Evolutionary conservation across 2,329 filamentous ascomycete species (phyloP), one percentile per base, ranked within the genome.

Genomic region (Alternaria brassicae): DNA sequence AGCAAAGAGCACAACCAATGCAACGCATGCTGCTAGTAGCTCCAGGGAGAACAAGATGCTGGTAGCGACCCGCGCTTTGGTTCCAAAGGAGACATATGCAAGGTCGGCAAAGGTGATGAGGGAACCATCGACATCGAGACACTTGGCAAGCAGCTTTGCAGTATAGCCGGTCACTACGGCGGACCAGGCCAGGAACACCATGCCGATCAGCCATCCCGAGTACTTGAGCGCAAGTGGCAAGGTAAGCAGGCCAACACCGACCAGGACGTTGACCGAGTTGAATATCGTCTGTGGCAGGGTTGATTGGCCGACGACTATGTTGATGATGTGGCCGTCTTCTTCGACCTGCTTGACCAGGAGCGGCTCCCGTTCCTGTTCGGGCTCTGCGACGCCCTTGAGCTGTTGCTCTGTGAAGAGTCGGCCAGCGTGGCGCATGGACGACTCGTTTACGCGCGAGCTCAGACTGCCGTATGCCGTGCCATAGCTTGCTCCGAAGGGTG

Each of bases 31-130:
- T 7, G 91, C 93, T 30, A 97, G 79, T 25, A 98, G 84, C 77
- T 98, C 94, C 41, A 98, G 76, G 10, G 89, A 93, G 79, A 98
- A 98, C 15, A 98, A 83, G 1, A 96, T 82, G 62, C 92, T 96
- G 7, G 92, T 94, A 28, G 90, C 85, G 32, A 97, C 82, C 34
- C 94, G 89, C 34, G 93, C 94, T 58, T 86, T 89, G 15, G 88
- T 86, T 8, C 94, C 94, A 76, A 96, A 97, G 19, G 92, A 93
- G 67, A 96, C 89, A 72, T 90, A 97, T 2, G 94, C 95, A 47
- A 98, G 82, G 74, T 98, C 94, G 32, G 93, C 95, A 77, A 97
- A 98, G 2, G 94, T 97, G 70, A 97, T 93, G 64, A 97, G 86
- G 50, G 87, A 91, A 60, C 85, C 86, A 78, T 97, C 92, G 21